phyloP scores from a whole-genome alignment of 208 protist genomes.

The Trypanosomatidae sp. region DNA sequence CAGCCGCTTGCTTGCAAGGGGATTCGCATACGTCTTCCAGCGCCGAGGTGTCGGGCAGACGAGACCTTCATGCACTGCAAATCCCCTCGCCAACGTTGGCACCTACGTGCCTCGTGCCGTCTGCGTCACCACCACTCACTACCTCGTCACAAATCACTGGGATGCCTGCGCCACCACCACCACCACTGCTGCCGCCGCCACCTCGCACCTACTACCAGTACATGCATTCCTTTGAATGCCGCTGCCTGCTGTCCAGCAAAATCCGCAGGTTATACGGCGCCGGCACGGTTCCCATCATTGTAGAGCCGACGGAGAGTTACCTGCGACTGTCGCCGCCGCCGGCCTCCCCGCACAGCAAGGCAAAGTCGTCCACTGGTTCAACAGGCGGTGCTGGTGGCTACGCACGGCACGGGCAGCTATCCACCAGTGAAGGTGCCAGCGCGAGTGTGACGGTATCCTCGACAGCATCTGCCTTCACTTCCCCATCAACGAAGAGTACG shows the following conservation, averaged over 20 bases:
- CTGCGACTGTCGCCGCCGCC: slow-evolving; percentile 6
- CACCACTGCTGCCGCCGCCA: slow-evolving; percentile 3
- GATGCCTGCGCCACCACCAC: neutral
- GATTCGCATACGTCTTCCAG: neutral
- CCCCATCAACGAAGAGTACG: slow-evolving; percentile 24
- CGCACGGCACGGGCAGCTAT: neutral
- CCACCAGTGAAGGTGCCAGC: neutral
- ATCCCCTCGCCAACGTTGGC: neutral
- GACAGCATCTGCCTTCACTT: neutral
- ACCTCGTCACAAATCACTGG: neutral
- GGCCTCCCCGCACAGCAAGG: neutral
- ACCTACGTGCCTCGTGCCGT: neutral
- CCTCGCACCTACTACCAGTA: slow-evolving; percentile 42
- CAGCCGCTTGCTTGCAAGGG: neutral
- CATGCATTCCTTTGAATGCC: slow-evolving; percentile 50
- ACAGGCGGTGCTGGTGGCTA: neutral
- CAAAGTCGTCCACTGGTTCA: neutral
- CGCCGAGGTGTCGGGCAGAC: neutral
- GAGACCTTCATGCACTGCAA: neutral
- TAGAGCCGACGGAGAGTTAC: slow-evolving; percentile 70
- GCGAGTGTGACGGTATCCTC: neutral
- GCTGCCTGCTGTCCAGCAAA: slow-evolving; percentile 32
- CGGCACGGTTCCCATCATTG: slow-evolving; percentile 86
- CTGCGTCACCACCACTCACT: slow-evolving; percentile 1
- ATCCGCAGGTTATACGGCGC: slow-evolving; percentile 47